Base-by-base conservation (phyloP, 1,139 yeast species). In the Blastobotrys persicus region DNA sequence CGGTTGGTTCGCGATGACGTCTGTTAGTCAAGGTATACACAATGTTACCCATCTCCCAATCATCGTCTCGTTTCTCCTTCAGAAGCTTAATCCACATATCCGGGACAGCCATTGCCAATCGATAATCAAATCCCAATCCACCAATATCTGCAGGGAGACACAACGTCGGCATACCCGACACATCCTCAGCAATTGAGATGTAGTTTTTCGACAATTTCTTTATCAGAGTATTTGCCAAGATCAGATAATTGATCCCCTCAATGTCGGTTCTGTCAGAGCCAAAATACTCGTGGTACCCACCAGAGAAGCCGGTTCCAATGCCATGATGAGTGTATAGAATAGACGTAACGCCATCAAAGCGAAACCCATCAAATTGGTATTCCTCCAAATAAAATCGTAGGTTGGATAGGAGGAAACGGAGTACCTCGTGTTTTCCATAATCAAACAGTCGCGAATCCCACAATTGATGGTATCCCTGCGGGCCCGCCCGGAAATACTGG, bases 31-130 rank as follows among this genome's bases (percentile, higher is more conserved):
- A 77, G 1, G 95, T 88, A 63, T 80, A 84, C 18, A 83, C 84
- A 52, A 92, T 88, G 54, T 77, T 74, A 31, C 85, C 91, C 72
- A 92, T 68, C 62, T 91, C 89, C 98, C 98, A 92, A 48, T 88
- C 85, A 55, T 91, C 96, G 66, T 92, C 98, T 34, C 71, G 63
- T 55, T 78, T 73, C 64, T 91, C 97, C 66, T 92, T 92, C 59
- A 92, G 71, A 46, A 89, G 71, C 68, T 92, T 92, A 70, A 92
- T 92, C 98, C 98, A 92, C 98, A 91, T 91, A 68, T 92, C 98
- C 4, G 98, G 98, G 53, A 92, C 77, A 1, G 98, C 98, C 98
- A 92, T 92, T 2, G 96, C 94, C 51, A 92, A 74, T 57, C 98
- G 76, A 67, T 91, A 92, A 65, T 91, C 94, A 63, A 91, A 92